Conservation (phyloP, 257 asterid species). For the Henckelia pumila region DNA sequence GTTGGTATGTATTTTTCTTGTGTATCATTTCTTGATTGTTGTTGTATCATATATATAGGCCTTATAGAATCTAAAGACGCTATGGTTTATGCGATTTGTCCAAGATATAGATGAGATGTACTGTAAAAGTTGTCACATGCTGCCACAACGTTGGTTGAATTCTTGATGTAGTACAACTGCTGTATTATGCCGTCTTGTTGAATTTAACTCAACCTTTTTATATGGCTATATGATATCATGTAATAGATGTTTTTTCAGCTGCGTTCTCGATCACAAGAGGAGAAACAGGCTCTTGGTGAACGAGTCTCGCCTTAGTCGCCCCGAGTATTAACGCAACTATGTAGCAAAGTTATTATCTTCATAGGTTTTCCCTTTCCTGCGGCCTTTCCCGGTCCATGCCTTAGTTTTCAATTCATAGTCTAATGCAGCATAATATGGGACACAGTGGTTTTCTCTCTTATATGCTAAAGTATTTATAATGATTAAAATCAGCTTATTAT, state of each 20-base stretch:
- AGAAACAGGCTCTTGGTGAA: not conserved
- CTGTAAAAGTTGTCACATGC: not conserved
- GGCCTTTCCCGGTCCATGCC: no score
- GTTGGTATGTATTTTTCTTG: constrained; percentile 28
- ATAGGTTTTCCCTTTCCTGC: no score
- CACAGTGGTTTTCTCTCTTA: no score
- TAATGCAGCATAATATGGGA: no score
- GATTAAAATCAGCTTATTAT: no score
- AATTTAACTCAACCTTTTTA: not conserved
- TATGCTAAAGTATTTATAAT: no score
- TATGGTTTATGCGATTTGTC: constrained; percentile 24
- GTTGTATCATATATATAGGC: constrained; percentile 27
- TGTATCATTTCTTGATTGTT: constrained; percentile 28
- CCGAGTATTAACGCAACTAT: not conserved
- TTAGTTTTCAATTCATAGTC: no score
- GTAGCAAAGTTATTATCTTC: not conserved
- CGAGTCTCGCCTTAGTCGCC: not conserved
- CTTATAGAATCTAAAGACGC: constrained; percentile 24
- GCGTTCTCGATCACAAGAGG: not conserved
- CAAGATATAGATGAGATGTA: constrained; percentile 7
- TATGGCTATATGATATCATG: not conserved
- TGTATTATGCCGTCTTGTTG: not conserved
- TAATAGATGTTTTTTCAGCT: not conserved
- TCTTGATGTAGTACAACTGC: not conserved
- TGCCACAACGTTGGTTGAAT: not conserved